Percentiles rank a stretch among this genome's conserved stretches.
phyloP scores from a whole-genome alignment of 176 grass and related monocot species.

The Guadua angustifolia region DNA sequence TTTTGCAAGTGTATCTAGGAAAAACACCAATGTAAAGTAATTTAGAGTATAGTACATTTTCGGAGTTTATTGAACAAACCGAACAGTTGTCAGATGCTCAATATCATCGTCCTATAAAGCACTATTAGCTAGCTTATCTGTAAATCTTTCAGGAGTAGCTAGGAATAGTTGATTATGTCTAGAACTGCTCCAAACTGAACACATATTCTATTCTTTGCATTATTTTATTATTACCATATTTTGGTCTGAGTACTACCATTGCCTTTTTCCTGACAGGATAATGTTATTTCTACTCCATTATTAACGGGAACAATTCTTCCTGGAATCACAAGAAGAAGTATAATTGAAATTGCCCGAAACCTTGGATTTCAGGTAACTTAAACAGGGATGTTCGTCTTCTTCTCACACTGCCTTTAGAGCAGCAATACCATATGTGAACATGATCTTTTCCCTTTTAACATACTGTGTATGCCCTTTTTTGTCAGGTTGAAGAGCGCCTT shows the following conservation, averaged over 20 bases:
- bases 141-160: background rate
- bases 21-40: slow-evolving; percentile 5
- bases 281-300: slow-evolving; percentile 72
- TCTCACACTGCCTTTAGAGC: background rate
- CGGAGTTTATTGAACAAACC: background rate
- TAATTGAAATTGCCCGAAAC: slow-evolving; percentile 65
- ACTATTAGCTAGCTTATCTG: background rate
- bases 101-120: background rate
- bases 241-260: background rate
- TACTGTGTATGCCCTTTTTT: background rate
- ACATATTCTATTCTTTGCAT: background rate
- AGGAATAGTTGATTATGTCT: background rate
- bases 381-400: background rate
- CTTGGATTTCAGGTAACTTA: slow-evolving; percentile 72
- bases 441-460: background rate
- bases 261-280: slow-evolving; percentile 52
- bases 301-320: slow-evolving; percentile 89
- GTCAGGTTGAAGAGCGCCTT: slow-evolving; percentile 70
- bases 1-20: slow-evolving; percentile 35
- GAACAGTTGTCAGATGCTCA: background rate
- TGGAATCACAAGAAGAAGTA: slow-evolving; percentile 87
- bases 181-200: slow-evolving; percentile 16
- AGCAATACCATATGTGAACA: background rate
- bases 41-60: background rate
- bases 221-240: slow-evolving; percentile 15